Base-by-base conservation (phyloP, 2,329 filamentous ascomycete species). In the Gnomoniopsis sp. region DNA sequence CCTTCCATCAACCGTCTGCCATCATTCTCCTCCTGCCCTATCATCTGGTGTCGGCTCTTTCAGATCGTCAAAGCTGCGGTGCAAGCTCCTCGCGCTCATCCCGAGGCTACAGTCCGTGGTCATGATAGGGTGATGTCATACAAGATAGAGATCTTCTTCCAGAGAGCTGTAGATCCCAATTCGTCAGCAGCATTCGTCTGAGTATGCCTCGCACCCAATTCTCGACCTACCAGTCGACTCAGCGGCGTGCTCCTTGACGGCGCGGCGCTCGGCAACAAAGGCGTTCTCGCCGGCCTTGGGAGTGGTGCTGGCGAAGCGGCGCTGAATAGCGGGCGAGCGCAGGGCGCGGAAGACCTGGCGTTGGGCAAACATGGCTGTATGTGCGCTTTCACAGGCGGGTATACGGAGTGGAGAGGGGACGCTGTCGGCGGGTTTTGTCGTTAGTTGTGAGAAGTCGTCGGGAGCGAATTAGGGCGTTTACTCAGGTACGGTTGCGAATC, bases 61-160 rank as follows among this genome's bases (percentile, higher is more conserved):
- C 6, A 17, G 38, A 12, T 17, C 38, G 8, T 12, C 43, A 11
- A 19, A 11, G 43, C 6, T 19, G n/a, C 43, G 8, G 43, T 22
- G 23, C 6, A 12, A 3, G 19, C 23, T n/a, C 46, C n/a, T 10
- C 26, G 15, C 22, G 8, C 22, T 26, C 46, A 17, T 26, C 19
- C 6, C 43, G 10, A 6, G n/a, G 43, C 43, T 30, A 21, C 17
- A 43, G 50, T n/a, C 11, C 50, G 23, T 7, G 41, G 4, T 11
- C 47, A 43, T n/a, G 14, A 19, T 34, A 38, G 44, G 53, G 59
- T 57, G 65, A 65, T 56, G 66, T 79, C 90, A 78, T 91, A 97
- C 93, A 91, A 98, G 82, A 97, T 83, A 65, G 91, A 95, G 70
- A 98, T 88, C 84, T 96, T 98, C 77, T 86, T 88, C 95, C 95